These are phyloP conservation scores for Coemansia sp. DNA, from an alignment of 192 early-diverging fungal species.

Conservation along the genomic window DNA sequence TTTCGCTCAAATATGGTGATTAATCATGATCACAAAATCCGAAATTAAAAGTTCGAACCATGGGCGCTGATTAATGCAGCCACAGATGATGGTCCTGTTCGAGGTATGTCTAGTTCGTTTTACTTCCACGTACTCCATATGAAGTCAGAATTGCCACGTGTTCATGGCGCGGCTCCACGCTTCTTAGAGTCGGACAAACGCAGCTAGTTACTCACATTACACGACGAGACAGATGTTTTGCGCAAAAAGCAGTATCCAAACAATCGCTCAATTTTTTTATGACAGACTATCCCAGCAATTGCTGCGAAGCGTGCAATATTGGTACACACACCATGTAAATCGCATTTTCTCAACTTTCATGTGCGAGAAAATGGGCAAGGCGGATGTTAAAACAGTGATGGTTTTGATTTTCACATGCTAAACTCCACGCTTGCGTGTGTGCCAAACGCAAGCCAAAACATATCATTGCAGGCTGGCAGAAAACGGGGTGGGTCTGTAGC, in stretches of 20 bases:
- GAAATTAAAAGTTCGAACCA: background rate
- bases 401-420: conserved; percentile 6
- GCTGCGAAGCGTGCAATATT: background rate
- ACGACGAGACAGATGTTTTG: background rate
- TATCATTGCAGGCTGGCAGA: background rate
- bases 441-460: too few species aligned
- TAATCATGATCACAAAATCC: background rate
- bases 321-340: background rate
- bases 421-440: too few species aligned
- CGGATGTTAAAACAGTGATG: background rate
- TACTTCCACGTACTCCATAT: background rate
- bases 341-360: background rate
- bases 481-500: background rate
- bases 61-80: background rate
- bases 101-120: background rate
- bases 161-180: background rate
- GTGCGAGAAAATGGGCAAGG: background rate
- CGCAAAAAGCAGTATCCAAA: background rate
- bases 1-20: background rate
- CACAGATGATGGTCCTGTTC: background rate
- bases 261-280: background rate
- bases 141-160: background rate
- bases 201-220: background rate
- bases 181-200: too few species aligned
- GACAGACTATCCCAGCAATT: background rate